Conservation (phyloP, 441 rosid species). For the Erysimum pusillum region DNA sequence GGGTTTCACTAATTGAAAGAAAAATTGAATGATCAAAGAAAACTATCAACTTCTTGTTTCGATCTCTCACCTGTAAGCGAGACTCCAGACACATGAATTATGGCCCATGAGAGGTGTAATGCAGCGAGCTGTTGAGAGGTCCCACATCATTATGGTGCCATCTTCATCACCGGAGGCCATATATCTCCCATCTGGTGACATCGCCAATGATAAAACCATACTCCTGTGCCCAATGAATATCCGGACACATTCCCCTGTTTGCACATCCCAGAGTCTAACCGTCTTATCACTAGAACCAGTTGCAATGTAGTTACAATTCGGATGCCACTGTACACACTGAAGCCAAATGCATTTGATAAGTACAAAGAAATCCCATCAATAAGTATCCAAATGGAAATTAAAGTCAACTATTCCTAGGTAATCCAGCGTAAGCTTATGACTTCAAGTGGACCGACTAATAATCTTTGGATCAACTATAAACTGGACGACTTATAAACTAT, state of each 20-base stretch:
- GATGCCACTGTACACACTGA: conserved; percentile 99
- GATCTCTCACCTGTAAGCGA: conserved; percentile 77
- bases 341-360: conserved; percentile 40
- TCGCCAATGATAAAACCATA: conserved; percentile 89
- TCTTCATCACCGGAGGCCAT: conserved; percentile 99
- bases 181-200: conserved; percentile 95
- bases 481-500: neutral
- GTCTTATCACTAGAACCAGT: conserved; percentile 98
- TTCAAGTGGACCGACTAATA: conserved; percentile 10
- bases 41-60: neutral
- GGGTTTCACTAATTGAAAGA: neutral
- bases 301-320: conserved; percentile 94
- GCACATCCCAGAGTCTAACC: conserved; percentile 94
- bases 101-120: conserved; percentile 95
- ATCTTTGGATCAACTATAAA: conserved; percentile 14
- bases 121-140: conserved; percentile 90
- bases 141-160: conserved; percentile 99
- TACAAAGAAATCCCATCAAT: conserved; percentile 5
- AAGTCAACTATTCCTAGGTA: conserved; percentile 1
- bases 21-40: conserved; percentile 9
- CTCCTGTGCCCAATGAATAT: conserved; percentile 95
- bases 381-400: neutral
- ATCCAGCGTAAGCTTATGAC: conserved; percentile 13
- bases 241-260: conserved; percentile 91
- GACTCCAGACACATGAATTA: conserved; percentile 91